These are phyloP conservation scores for Fusarium penzigii DNA, from an alignment of 2,329 filamentous ascomycete genomes.

Conservation along the genomic window DNA sequence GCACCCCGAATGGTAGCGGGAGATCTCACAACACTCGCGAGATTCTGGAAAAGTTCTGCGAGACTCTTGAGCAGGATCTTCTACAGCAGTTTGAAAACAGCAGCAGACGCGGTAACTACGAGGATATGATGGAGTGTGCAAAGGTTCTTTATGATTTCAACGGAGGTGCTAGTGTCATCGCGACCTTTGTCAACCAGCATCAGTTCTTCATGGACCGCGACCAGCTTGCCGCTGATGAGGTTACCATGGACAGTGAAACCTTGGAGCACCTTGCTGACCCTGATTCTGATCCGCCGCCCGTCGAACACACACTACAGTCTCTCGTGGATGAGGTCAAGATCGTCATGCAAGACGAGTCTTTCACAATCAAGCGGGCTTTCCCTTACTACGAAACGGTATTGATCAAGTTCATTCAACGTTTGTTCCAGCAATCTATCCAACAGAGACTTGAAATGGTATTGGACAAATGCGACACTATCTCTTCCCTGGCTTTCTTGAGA, in stretches of 20 bases:
- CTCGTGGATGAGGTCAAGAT: conserved; percentile 92
- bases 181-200: conserved; percentile 96
- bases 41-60: conserved; percentile 93
- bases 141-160: conserved; percentile 95
- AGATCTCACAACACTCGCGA: conserved; percentile 73
- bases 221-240: conserved; percentile 86
- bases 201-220: conserved; percentile 98
- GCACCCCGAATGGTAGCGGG: conserved; percentile 33
- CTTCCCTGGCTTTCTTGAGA: conserved; percentile 86
- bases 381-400: conserved; percentile 95
- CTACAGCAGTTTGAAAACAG: conserved; percentile 97
- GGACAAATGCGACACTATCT: conserved; percentile 90
- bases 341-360: conserved; percentile 94
- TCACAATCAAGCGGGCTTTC: conserved; percentile 94
- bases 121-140: conserved; percentile 97
- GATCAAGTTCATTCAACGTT: conserved; percentile 87
- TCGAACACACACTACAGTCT: conserved; percentile 90
- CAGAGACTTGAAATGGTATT: conserved; percentile 93
- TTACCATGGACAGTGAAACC: conserved; percentile 70
- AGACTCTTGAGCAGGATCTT: conserved; percentile 92
- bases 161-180: conserved; percentile 92
- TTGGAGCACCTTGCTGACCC: conserved; percentile 96
- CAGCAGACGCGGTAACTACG: conserved; percentile 91
- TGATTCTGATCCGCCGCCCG: conserved; percentile 84
- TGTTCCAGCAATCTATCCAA: conserved; percentile 98